Evolutionary conservation across 2,329 filamentous ascomycete species (phyloP).

Genomic region (Xylariaceae sp.): DNA sequence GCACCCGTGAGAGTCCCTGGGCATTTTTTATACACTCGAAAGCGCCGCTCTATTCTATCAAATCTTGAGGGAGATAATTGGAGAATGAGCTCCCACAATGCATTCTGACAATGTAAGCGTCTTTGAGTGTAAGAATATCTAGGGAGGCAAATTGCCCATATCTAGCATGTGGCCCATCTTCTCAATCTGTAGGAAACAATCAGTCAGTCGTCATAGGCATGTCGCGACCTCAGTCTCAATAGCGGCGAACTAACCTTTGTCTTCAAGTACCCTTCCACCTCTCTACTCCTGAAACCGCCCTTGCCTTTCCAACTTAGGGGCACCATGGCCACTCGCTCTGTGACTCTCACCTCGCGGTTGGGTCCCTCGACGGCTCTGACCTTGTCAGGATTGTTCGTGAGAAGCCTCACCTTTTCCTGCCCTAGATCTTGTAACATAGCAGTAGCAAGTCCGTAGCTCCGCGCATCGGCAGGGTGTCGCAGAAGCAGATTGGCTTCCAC

Average conservation of each 20-base stretch:
- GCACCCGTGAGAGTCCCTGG: not conserved
- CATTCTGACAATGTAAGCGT: not conserved
- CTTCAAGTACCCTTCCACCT: conserved; percentile 89
- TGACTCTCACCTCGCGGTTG: conserved; percentile 80
- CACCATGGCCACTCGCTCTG: conserved; percentile 90
- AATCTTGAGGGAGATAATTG: too few species aligned
- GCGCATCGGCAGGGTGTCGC: conserved; percentile 87
- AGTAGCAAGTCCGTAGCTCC: conserved; percentile 94
- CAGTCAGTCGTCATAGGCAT: conserved; percentile 2
- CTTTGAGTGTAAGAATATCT: not conserved
- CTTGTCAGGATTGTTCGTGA: conserved; percentile 98
- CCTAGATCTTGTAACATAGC: conserved; percentile 89
- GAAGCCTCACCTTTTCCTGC: conserved; percentile 68
- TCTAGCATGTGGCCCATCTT: conserved; percentile 83
- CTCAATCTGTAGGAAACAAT: conserved; percentile 57
- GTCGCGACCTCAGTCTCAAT: not conserved
- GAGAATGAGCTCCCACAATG: too few species aligned
- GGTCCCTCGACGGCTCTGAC: conserved; percentile 91
- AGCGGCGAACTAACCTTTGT: conserved; percentile 69
- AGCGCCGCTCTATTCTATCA: conserved; percentile 8
- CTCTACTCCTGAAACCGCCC: conserved; percentile 77
- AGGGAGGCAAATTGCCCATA: conserved; percentile 35
- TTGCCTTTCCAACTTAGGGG: conserved; percentile 87
- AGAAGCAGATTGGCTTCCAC: conserved; percentile 92
- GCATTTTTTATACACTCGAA: not conserved